Base-by-base conservation (phyloP, 768 basidiomycete species). In the Trametes punicea region DNA sequence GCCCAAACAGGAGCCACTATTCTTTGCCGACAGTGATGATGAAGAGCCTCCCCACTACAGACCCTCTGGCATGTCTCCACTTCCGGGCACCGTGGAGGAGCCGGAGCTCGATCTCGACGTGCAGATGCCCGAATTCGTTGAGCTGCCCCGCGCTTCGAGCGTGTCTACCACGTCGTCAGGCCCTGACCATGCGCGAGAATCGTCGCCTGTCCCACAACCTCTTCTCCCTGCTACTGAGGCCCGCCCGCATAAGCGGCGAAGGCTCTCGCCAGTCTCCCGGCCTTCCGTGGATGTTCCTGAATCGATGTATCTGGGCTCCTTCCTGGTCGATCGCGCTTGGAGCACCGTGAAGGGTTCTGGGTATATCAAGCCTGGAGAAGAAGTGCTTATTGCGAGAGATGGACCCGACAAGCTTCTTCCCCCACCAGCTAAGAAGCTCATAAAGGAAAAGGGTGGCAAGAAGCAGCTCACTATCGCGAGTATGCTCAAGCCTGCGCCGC, bases 311-410 rank as follows among this genome's bases (percentile, higher is more conserved):
- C 62, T 91, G 25, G 89, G 89, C 10, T 85, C 84, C 46, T 75
- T 90, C 46, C 58, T 90, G 9, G 78, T 90, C 21, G 77, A 79
- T 20, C 85, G 88, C 63, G 89, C 87, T 9, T 91, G 87, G 87
- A 88, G 87, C 60, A 90, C 84, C 36, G 85, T 80, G 13, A 85
- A 81, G 46, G 89, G 89, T 1, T 82, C 77, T 62, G 85, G 85
- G 3, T 89, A 90, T 57, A 74, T 88, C 33, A 83, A 83, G 57
- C 57, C 72, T 20, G 80, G 81, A n/a, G 88, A 90, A n/a, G 66
- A 75, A 21, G 71, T 90, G 21, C 63, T 65, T 44, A 73, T 90
- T 9, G 78, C 81, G 62, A 77, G 87, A 40, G 85, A 90, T 41
- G 70, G 66, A 33, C 69, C 69, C 8, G 73, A 77, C 2, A 74